Base-by-base conservation (phyloP, 768 basidiomycete genomes). In the Jaapia argillacea region DNA sequence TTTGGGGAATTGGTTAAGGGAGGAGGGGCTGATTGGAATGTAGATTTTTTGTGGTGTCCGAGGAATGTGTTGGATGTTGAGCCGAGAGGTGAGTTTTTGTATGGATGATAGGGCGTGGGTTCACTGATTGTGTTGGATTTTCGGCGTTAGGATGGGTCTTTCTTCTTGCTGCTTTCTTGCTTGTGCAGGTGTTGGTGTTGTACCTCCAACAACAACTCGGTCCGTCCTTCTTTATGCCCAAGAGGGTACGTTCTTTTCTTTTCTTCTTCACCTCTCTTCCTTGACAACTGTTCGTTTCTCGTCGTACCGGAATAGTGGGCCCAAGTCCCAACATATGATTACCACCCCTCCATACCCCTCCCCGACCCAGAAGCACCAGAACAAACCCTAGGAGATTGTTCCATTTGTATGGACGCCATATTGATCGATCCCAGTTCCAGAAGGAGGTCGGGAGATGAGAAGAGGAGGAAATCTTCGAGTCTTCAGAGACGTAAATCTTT, bases 381-480 rank as follows among this genome's bases (percentile, higher is more conserved):
- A 36, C 77, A 81, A 50, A 74, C 82, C 2, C 64, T 89, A 13
- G 89, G 86, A 5, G 88, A 93, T 56, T 96, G 91, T 53, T 77
- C 88, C 4, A 93, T 96, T 42, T 94, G 91, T 54, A 92, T 94
- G 88, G 91, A 94, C 45, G 72, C 78, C 4, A 92, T 93, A 49
- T 54, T 38, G 13, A 21, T 38, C 20, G 21, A 22, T 21, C 10
- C 10, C 37, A 10, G 7, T 10, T 38, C 37, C 7, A 38, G 20
- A 7, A 22, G 46, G 7, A 39, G 38, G n/a, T 65, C 58, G 4
- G 50, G 62, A 22, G 63, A 68, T 52, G 57, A 57, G 45, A 61
- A 64, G 28, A 16, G 16, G 28, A 10, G 10, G 10, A 16, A 16
- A 16, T 10, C 10, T 21, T 22, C 7, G 37, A n/a, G n/a, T n/a